Percentiles rank a stretch among this genome's conserved stretches.
Evolutionary conservation across 1,284 basidiomycete species (phyloP).

Genomic region (Cystobasidium sp.): DNA sequence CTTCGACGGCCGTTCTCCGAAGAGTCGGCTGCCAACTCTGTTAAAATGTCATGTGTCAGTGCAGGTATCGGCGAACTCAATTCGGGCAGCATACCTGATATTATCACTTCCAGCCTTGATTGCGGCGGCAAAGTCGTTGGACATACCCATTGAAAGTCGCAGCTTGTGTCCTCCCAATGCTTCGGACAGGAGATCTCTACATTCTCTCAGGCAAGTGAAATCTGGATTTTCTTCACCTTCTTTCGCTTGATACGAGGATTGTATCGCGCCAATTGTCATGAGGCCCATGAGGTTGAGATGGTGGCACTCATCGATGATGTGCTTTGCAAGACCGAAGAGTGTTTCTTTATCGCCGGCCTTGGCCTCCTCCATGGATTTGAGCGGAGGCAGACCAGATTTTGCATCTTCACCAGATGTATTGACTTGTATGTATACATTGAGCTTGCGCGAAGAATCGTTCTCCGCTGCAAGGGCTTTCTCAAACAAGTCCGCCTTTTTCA

Average conservation of each 20-base stretch:
- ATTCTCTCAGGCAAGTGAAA: constrained; percentile 72
- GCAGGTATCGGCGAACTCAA: too few relatives aligned
- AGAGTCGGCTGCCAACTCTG: constrained; percentile 83
- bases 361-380: constrained; percentile 54
- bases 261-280: constrained; percentile 93
- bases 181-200: constrained; percentile 64
- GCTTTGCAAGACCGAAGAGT: constrained; percentile 65
- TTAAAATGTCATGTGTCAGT: neutral
- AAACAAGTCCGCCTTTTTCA: constrained; percentile 79
- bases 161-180: constrained; percentile 60
- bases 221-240: constrained; percentile 74
- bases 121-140: constrained; percentile 88
- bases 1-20: constrained; percentile 63
- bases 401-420: constrained; percentile 91
- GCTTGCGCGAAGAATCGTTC: constrained; percentile 55
- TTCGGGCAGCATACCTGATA: constrained; percentile 63
- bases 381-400: constrained; percentile 81
- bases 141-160: constrained; percentile 97
- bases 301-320: constrained; percentile 75
- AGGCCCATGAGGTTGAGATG: constrained; percentile 77
- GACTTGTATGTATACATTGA: constrained; percentile 85
- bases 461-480: constrained; percentile 70
- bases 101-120: constrained; percentile 81
- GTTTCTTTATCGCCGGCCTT: constrained; percentile 48
- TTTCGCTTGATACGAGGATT: constrained; percentile 66